phyloP scores from a whole-genome alignment of 2,329 filamentous ascomycete genomes.

The Hypoxylon sp. region DNA sequence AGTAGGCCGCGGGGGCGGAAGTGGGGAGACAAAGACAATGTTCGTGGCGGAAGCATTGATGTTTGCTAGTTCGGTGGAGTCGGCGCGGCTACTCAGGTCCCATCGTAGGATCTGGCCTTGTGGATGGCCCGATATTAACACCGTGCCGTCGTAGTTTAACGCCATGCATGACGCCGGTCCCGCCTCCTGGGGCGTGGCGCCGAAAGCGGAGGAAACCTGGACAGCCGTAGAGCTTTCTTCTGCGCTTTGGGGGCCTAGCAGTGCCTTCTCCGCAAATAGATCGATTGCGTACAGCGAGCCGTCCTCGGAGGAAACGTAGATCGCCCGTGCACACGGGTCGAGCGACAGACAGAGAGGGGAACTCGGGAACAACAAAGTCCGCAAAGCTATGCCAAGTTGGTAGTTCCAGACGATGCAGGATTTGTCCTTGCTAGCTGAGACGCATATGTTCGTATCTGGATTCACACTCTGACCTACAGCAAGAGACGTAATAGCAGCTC shows the following conservation, averaged over 20 bases:
- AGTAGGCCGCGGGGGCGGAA: slow-evolving; percentile 63
- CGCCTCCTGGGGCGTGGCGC: slow-evolving; percentile 73
- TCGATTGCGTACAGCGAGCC: slow-evolving; percentile 86
- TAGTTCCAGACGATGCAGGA: slow-evolving; percentile 96
- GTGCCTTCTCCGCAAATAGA: slow-evolving; percentile 71
- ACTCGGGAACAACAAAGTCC: slow-evolving; percentile 85
- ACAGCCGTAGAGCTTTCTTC: slow-evolving; percentile 71
- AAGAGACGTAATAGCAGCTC: slow-evolving; percentile 78
- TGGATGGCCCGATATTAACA: slow-evolving; percentile 83
- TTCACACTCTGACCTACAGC: slow-evolving; percentile 76
- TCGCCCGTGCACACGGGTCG: slow-evolving; percentile 86
- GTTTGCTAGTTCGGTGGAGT: slow-evolving; percentile 76
- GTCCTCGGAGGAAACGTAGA: slow-evolving; percentile 86
- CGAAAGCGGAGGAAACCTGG: slow-evolving; percentile 68
- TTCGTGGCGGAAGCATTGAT: slow-evolving; percentile 89
- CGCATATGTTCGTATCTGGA: slow-evolving; percentile 80
- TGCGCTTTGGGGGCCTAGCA: slow-evolving; percentile 67
- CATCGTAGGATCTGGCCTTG: slow-evolving; percentile 85
- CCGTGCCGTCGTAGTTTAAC: slow-evolving; percentile 86
- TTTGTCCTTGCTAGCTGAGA: slow-evolving; percentile 88
- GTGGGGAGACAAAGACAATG: slow-evolving; percentile 78
- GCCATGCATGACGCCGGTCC: slow-evolving; percentile 78
- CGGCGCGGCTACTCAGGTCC: slow-evolving; percentile 81
- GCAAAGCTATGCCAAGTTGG: slow-evolving; percentile 79
- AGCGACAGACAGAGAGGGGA: slow-evolving; percentile 80